phyloP scores from a whole-genome alignment of 106 monocot species.

The Dendrobium officinale region DNA sequence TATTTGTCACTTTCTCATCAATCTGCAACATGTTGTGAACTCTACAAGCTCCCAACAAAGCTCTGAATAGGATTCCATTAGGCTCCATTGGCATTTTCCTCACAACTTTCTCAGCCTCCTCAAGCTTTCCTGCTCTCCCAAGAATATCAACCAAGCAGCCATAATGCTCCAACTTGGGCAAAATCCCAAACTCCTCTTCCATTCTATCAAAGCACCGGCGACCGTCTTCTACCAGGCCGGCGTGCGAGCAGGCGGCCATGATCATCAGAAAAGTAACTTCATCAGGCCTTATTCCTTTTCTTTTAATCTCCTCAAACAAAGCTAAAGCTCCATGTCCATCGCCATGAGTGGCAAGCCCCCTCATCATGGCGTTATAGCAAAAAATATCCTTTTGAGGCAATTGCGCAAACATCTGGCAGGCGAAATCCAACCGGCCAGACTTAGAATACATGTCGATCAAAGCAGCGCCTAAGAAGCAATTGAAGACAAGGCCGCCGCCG shows the following conservation, averaged over 20 bases:
- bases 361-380: constrained; percentile 40
- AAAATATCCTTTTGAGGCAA: constrained; percentile 18
- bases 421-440: constrained; percentile 31
- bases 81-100: constrained; percentile 30
- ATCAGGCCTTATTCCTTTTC: constrained; percentile 7
- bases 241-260: constrained; percentile 36
- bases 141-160: constrained; percentile 45
- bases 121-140: constrained; percentile 33
- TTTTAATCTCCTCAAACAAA: constrained; percentile 19
- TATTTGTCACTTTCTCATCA: constrained; percentile 1
- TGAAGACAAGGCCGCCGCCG: not conserved
- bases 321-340: constrained; percentile 14
- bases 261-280: constrained; percentile 24
- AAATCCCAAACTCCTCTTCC: constrained; percentile 13
- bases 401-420: constrained; percentile 24
- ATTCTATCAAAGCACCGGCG: constrained; percentile 22
- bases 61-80: constrained; percentile 19
- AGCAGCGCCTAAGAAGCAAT: constrained; percentile 25
- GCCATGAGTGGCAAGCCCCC: constrained; percentile 26
- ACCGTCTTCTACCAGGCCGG: constrained; percentile 36
- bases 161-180: constrained; percentile 32
- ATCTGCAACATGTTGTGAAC: constrained; percentile 16
- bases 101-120: constrained; percentile 29
- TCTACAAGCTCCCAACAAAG: constrained; percentile 30
- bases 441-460: constrained; percentile 42